Evolutionary conservation across 495 filamentous ascomycete genomes (phyloP), one percentile per base, ranked within the genome.

Genomic region (Penicillium daleae): DNA sequence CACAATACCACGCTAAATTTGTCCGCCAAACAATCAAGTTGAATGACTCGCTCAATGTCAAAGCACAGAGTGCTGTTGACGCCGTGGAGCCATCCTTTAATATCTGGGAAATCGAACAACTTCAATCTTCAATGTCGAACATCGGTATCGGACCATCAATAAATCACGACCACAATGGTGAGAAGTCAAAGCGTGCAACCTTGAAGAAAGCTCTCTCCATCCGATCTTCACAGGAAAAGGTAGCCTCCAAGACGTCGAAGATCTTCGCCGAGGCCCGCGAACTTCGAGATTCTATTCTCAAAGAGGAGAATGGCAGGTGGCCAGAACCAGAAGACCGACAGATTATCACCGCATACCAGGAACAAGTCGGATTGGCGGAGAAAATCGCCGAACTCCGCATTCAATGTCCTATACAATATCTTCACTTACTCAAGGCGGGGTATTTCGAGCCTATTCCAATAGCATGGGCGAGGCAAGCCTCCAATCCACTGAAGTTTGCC

Each of bases 361-460:
- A 77, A 6, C 71, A 73, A 31, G 64, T 80, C 15, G 78, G 79
- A 17, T 78, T 81, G 68, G 64, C 67, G 52, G 60, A 65, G 37
- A 76, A 72, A 50, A 77, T 82, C 39, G 68, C 73, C 6, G 65
- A 77, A 5, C 71, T 81, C 39, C 78, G 80, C 46, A 59, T 55
- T n/a, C 62, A 53, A 2, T 49, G 52, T 6, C 80, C 80, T 39
- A 66, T 74, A 33, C 79, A 82, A 55, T 82, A 82, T 53, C 71
- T 82, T 10, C 79, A 81, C 53, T 70, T 81, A 29, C 76, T 82
- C 15, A 73, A 72, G 46, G 80, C 80, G 4, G 80, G 80, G 49
- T 82, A 80, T 57, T 81, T 82, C 42, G 80, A 82, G 63, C 78
- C 80, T 5, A 82, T 82, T 49, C 78, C 79, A 6, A 74, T 76